These are phyloP conservation scores for Chrysoporthe puriensis DNA, from an alignment of 2,329 filamentous ascomycete genomes.

Conservation along the genomic window DNA sequence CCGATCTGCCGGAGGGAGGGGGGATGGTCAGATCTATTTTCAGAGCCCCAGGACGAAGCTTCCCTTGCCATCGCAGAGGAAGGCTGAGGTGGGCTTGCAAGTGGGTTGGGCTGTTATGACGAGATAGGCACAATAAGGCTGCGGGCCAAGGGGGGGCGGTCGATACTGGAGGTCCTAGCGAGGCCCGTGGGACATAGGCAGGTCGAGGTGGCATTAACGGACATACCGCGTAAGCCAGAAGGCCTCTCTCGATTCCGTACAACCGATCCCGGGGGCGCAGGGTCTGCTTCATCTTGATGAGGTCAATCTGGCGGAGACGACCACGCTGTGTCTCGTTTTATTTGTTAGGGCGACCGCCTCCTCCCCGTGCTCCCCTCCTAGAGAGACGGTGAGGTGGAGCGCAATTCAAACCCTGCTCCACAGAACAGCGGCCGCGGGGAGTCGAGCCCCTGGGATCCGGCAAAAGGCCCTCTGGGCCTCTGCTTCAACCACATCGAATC, in stretches of 20 bases:
- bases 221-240: conserved; percentile 1
- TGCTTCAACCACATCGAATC: conserved; percentile 9
- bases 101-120: conserved; percentile 1
- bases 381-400: conserved; percentile 21
- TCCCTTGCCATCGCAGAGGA: not conserved
- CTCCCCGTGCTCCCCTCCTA: not conserved
- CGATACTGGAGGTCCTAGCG: not conserved
- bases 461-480: not conserved
- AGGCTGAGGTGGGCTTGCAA: conserved; percentile 4
- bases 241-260: not conserved
- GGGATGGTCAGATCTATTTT: not conserved
- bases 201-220: not conserved
- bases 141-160: not conserved
- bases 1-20: not conserved
- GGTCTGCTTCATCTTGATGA: conserved; percentile 10
- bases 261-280: not conserved
- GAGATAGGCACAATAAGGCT: conserved; percentile 13
- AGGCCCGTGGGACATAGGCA: not conserved
- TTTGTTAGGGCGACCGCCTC: conserved; percentile 16
- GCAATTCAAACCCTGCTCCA: conserved; percentile 12
- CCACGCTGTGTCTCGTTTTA: not conserved
- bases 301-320: not conserved
- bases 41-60: not conserved
- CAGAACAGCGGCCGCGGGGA: conserved; percentile 15
- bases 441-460: conserved; percentile 11